phyloP scores from a whole-genome alignment of 2,329 filamentous ascomycete species.

The Paecilomyces sp. region DNA sequence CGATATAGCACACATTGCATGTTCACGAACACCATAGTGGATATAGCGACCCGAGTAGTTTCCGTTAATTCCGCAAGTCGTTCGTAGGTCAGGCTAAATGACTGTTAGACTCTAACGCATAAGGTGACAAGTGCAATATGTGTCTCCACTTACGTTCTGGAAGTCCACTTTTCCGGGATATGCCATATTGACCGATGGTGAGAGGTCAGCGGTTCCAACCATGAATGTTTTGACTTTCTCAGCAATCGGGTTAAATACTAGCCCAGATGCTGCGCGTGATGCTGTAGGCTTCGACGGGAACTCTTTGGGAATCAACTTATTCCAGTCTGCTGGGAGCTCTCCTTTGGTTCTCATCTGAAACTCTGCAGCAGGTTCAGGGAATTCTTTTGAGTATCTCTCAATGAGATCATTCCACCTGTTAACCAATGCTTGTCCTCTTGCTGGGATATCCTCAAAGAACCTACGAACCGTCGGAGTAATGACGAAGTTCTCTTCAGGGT shows the following conservation, averaged over 20 bases:
- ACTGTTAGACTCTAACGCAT: slow-evolving; percentile 3
- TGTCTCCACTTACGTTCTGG: slow-evolving; percentile 33
- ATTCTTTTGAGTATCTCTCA: slow-evolving; percentile 32
- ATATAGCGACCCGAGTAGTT: slow-evolving; percentile 45
- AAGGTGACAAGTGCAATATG: background rate
- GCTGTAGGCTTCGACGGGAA: slow-evolving; percentile 47
- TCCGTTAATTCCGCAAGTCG: slow-evolving; percentile 44
- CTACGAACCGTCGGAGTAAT: slow-evolving; percentile 40
- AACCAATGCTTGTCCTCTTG: slow-evolving; percentile 41
- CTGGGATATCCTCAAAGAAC: slow-evolving; percentile 47
- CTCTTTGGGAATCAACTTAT: slow-evolving; percentile 40
- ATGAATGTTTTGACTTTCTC: slow-evolving; percentile 42
- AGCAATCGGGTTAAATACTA: slow-evolving; percentile 48
- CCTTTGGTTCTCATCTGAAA: slow-evolving; percentile 44
- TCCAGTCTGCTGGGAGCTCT: slow-evolving; percentile 44
- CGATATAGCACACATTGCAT: slow-evolving; percentile 67
- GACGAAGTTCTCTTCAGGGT: slow-evolving; percentile 42
- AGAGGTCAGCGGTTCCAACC: slow-evolving; percentile 49
- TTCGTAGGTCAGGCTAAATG: slow-evolving; percentile 19
- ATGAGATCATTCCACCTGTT: slow-evolving; percentile 44
- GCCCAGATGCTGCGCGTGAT: slow-evolving; percentile 41
- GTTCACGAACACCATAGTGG: slow-evolving; percentile 55
- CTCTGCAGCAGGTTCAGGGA: slow-evolving; percentile 43
- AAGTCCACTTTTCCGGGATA: slow-evolving; percentile 48
- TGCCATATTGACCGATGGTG: slow-evolving; percentile 50